Base-by-base conservation (phyloP, 2,329 filamentous ascomycete genomes). In the Dothiorella sarmentorum region DNA sequence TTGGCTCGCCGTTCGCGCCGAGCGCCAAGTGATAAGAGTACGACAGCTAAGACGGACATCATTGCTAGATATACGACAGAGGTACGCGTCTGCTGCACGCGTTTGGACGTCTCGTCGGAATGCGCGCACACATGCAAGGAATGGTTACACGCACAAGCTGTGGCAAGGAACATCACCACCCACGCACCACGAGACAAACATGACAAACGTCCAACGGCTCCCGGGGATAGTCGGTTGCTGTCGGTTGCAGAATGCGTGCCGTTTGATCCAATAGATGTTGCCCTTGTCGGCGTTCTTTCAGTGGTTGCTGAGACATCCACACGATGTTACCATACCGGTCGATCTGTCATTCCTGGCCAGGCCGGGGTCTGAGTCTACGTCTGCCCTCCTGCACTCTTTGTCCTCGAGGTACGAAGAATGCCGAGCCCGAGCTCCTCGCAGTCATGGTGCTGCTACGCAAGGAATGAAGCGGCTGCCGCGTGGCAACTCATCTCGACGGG, bases 401-500 rank as follows among this genome's bases (percentile, higher is more conserved):
- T 59, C 56, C 31, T 45, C 22, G 40, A 42, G 26, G 35, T 38
- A 45, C 57, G 62, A 67, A 63, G 68, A 71, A 73, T 68, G 65
- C 64, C 60, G 58, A 64, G 62, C 63, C 20, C 68, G 62, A 47
- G 53, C 49, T 53, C 49, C 49, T 67, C 59, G 26, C 40, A 56
- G 52, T 22, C n/a, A 15, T 61, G 49, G 22, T n/a, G 24, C 53
- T 58, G 56, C 38, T 43, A 62, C 61, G 69, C 65, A 72, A 71
- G 69, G 69, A 71, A 68, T 70, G 62, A 59, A 40, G 40, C 40
- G 63, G 35, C 55, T 60, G 49, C 61, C 64, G 60, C 61, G 62
- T 66, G 63, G 64, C 61, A 59, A 61, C 59, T 58, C 43, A 47
- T 61, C 49, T 63, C 59, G 56, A 56, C 56, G 55, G 61, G 61